Evolutionary conservation across 2,329 filamentous ascomycete genomes (phyloP).

Genomic region (Fusarium tjaetaba): DNA sequence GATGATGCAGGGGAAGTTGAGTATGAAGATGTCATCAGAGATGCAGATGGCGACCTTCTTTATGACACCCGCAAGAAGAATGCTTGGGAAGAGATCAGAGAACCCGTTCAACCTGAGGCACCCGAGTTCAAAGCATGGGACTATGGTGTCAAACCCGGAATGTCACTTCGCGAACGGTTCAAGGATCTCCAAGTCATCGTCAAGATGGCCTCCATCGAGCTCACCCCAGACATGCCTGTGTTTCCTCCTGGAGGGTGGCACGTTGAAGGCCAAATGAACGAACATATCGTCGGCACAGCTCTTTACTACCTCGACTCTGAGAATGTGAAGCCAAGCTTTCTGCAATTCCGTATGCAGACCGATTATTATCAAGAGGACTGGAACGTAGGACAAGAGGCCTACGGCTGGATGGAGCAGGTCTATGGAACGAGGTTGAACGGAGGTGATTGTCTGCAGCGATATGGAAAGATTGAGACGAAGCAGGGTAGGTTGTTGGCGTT

Average conservation of each 20-base stretch:
- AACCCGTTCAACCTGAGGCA: conserved; percentile 18
- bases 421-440: not conserved
- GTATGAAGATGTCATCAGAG: not conserved
- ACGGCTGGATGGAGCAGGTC: conserved; percentile 18
- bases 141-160: conserved; percentile 16
- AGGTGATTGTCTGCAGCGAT: conserved; percentile 13
- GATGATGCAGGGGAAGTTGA: not conserved
- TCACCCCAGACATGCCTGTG: conserved; percentile 35
- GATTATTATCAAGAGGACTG: not conserved
- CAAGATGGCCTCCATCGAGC: conserved; percentile 57
- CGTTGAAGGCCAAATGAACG: conserved; percentile 43
- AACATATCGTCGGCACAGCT: conserved; percentile 43
- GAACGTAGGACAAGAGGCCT: not conserved
- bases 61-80: not conserved
- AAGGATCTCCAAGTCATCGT: conserved; percentile 64
- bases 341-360: conserved; percentile 37
- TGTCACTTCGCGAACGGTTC: conserved; percentile 11
- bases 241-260: conserved; percentile 36
- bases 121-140: conserved; percentile 52
- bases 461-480: conserved; percentile 33
- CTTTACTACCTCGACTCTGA: conserved; percentile 42
- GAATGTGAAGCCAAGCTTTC: conserved; percentile 30
- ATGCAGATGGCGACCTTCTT: not conserved
- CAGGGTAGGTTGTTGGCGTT: conserved; percentile 30
- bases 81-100: conserved; percentile 22